These are phyloP conservation scores for Trichoderma cornu-damae DNA, from an alignment of 2,329 filamentous ascomycete genomes.

Conservation along the genomic window DNA sequence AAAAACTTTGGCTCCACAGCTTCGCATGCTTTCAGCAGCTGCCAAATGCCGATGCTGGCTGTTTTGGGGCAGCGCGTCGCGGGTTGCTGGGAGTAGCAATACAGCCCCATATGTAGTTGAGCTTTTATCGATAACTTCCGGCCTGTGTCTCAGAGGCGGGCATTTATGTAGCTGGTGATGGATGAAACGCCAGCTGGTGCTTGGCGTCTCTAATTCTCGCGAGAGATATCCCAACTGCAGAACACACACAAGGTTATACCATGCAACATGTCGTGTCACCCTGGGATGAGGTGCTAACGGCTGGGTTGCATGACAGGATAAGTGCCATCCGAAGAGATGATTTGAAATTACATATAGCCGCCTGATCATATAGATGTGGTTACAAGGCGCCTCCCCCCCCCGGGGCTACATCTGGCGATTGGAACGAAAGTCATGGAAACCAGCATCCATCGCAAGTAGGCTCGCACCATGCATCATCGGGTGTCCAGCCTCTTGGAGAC, in stretches of 20 bases:
- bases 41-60: too few species aligned
- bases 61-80: too few species aligned
- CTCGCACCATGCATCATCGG: not conserved
- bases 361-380: not conserved
- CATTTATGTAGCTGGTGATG: not conserved
- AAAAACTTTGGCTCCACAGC: not conserved
- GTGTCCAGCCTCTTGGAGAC: not conserved
- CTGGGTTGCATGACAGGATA: not conserved
- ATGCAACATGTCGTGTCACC: not conserved
- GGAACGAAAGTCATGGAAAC: not conserved
- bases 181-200: not conserved
- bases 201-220: not conserved
- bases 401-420: not conserved
- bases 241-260: not conserved
- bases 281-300: not conserved
- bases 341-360: not conserved
- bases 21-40: not conserved
- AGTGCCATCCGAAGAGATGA: not conserved
- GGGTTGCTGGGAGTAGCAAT: too few species aligned
- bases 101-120: too few species aligned
- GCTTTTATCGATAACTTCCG: not conserved
- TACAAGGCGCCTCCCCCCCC: not conserved
- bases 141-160: not conserved
- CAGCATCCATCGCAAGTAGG: not conserved
- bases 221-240: not conserved